Base-by-base conservation (phyloP, 2,329 filamentous ascomycete species). In the Fusarium sp. region DNA sequence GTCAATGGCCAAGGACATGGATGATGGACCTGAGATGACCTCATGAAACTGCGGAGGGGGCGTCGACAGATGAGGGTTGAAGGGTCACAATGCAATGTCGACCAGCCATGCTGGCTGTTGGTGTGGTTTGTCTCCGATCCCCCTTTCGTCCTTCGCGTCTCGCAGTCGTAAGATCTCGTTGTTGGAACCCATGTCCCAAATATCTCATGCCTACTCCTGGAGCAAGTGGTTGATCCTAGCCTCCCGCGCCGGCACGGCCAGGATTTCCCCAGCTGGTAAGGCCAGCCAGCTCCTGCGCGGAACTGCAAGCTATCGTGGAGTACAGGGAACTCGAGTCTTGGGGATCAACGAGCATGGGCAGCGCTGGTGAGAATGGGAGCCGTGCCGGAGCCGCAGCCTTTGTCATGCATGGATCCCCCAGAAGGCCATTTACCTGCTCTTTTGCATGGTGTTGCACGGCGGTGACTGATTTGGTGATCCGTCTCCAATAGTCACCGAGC, bases 151-250 rank as follows among this genome's bases (percentile, higher is more conserved):
- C 37, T 60, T 64, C 48, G 39, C 68, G 55, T 56, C 36, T 44
- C 41, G 28, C 50, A 54, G 63, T 73, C 66, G 69, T 74, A 71
- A 73, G 66, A 74, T 68, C 16, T 52, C 34, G 23, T 36, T 58
- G 27, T 34, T 36, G 53, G 50, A 62, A 39, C 28, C 41, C 61
- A 54, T 39, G 39, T 23, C 16, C 55, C 40, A 53, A 58, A 23
- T 61, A 56, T 51, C 65, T 64, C 46, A 70, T 70, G 62, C 37
- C 46, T 47, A 27, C 46, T 54, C 50, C 53, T 59, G 52, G 54
- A 63, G 62, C 36, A 44, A 16, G 46, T 40, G n/a, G 44, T 47
- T 52, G 50, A 52, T 55, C 46, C 62, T 63, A 34, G 46, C 44
- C 65, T 67, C 63, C 70, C 62, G 57, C 65, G 64, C 72, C 57